Conservation (phyloP, 352 stramenopile genomes). For the Globisporangium emineosum region DNA sequence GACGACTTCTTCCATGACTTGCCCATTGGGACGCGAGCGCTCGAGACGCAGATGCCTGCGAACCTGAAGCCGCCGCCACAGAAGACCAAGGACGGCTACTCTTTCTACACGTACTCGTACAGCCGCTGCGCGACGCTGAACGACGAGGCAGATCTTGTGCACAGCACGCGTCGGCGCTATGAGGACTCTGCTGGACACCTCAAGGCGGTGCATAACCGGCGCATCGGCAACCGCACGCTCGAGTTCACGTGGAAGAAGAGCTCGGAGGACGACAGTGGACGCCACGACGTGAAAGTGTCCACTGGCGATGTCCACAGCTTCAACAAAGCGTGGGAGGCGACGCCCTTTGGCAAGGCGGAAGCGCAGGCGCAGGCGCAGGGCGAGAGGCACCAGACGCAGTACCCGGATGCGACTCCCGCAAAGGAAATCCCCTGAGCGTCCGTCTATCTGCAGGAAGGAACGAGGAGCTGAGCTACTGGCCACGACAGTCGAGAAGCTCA, state of each 20-base stretch:
- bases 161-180: conserved; percentile 62
- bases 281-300: conserved; percentile 33
- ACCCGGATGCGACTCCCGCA: conserved; percentile 41
- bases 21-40: conserved; percentile 38
- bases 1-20: conserved; percentile 55
- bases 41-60: conserved; percentile 40
- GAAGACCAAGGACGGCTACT: conserved; percentile 43
- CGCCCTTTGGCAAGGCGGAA: conserved; percentile 57
- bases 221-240: conserved; percentile 36
- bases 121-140: conserved; percentile 54
- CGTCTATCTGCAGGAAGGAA: not conserved
- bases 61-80: conserved; percentile 27
- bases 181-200: conserved; percentile 57
- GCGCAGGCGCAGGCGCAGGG: conserved; percentile 35
- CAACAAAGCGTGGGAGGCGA: conserved; percentile 46
- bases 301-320: conserved; percentile 39
- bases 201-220: conserved; percentile 59
- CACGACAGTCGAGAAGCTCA: no score
- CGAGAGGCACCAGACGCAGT: conserved; percentile 34
- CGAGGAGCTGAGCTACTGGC: no score
- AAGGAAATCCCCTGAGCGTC: conserved; percentile 45
- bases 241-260: conserved; percentile 52
- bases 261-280: conserved; percentile 39
- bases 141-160: conserved; percentile 38
- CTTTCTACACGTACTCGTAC: conserved; percentile 67